Evolutionary conservation across 352 stramenopile genomes (phyloP), one percentile per base, ranked within the genome.

Genomic region (Pythium monospermum): DNA sequence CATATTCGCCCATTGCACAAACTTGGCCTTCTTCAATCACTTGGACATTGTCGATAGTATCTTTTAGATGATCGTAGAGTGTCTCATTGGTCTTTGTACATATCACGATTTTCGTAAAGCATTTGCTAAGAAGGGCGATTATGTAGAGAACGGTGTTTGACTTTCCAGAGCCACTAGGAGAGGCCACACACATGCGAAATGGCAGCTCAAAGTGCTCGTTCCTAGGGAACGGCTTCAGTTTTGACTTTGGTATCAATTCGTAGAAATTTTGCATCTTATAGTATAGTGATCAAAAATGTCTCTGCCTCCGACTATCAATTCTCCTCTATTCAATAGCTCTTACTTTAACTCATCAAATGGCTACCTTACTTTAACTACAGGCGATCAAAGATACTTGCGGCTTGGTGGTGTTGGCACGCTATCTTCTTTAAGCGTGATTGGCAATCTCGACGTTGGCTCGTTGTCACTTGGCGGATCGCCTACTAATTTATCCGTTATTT

Each of bases 261-360:
- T 57, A 49, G 26, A 57, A 57, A 49, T 57, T 57, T 45, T 47
- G 49, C 49, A 47, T 56, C 33, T 15, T 56, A 47, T 44, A 44
- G 36, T 48, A 47, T 40, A 35, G 38, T 53, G 31, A 44, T 43
- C 46, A 44, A 53, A 44, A 44, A 44, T 53, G 31, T 53, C 46
- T 53, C 19, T 43, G 32, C 31, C 46, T 53, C 44, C 44, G 19
- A 52, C 40, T 52, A 52, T 52, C 28, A 52, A 52, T 52, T 40
- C 44, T 28, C 44, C 44, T 52, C 44, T 52, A 52, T 52, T 52
- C 44, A 52, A 52, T 52, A 52, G 44, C 44, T 52, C 44, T 28
- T 52, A 30, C 27, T 52, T 52, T 52, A 52, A 52, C 44, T 37
- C 44, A 41, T 52, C 44, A 16, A 52, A 52, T 52, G 44, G 15